phyloP scores from a whole-genome alignment of 2,329 filamentous ascomycete species.

The Fusarium sp. region DNA sequence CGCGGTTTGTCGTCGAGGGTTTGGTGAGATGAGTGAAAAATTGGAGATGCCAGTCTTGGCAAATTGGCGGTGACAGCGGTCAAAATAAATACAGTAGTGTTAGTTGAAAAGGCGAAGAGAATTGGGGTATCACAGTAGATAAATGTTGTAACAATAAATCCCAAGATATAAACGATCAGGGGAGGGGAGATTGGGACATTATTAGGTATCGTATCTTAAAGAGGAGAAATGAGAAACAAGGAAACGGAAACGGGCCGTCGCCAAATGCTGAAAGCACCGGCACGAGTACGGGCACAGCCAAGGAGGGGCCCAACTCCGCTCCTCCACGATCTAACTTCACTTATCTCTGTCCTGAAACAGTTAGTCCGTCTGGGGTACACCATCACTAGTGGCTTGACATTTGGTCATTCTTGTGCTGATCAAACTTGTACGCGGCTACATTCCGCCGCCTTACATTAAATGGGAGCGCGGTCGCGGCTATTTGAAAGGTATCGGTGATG shows the following conservation, averaged over 20 bases:
- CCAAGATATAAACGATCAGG: not conserved
- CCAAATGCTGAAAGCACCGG: not conserved
- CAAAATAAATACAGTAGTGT: not conserved
- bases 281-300: not conserved
- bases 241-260: slow-evolving; percentile 35
- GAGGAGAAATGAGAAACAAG: slow-evolving; percentile 28
- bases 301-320: slow-evolving; percentile 32
- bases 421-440: slow-evolving; percentile 23
- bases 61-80: not conserved
- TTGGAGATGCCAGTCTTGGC: no score
- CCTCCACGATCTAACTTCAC: slow-evolving; percentile 37
- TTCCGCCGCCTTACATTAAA: slow-evolving; percentile 7
- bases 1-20: not conserved
- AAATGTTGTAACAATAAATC: not conserved
- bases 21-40: not conserved
- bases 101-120: not conserved
- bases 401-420: slow-evolving; percentile 25
- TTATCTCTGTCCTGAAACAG: slow-evolving; percentile 38
- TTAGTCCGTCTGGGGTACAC: slow-evolving; percentile 39
- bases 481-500: not conserved
- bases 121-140: not conserved
- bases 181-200: slow-evolving; percentile 23
- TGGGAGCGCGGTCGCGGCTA: slow-evolving; percentile 26
- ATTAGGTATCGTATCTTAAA: slow-evolving; percentile 8
- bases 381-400: slow-evolving; percentile 27